Evolutionary conservation across 768 basidiomycete species (phyloP).

Genomic region (Rhodotorula toruloides): DNA sequence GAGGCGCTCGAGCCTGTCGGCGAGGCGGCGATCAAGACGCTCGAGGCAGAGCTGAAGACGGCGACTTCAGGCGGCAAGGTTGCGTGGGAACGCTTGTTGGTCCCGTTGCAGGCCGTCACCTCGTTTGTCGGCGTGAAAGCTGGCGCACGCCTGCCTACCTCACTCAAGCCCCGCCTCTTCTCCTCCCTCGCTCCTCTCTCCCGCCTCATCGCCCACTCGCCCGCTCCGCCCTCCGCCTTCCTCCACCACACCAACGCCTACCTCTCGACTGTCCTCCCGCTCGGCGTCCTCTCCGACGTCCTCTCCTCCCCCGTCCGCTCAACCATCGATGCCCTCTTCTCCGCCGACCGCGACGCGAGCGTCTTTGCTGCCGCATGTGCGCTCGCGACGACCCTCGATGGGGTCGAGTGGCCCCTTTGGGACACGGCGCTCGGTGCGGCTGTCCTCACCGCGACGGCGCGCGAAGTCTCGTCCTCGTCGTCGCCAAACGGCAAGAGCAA

Average conservation of each 20-base stretch:
- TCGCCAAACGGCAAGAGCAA: background rate
- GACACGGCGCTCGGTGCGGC: constrained; percentile 14
- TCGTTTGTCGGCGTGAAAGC: constrained; percentile 20
- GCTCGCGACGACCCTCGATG: constrained; percentile 22
- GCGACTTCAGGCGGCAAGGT: constrained; percentile 2
- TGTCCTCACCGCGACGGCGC: constrained; percentile 24
- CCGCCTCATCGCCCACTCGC: constrained; percentile 2
- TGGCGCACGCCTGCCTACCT: constrained; percentile 10
- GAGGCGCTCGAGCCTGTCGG: constrained; percentile 34
- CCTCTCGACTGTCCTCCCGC: constrained; percentile 28
- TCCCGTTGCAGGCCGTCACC: constrained; percentile 16
- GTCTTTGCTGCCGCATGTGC: constrained; percentile 40
- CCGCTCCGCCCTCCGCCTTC: background rate
- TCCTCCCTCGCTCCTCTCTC: constrained; percentile 22
- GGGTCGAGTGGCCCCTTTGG: constrained; percentile 16
- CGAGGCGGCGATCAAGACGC: constrained; percentile 21
- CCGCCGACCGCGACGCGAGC: constrained; percentile 42
- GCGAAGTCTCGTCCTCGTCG: constrained; percentile 35
- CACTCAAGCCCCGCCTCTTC: constrained; percentile 29
- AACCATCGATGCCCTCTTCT: constrained; percentile 46
- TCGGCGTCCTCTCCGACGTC: constrained; percentile 42
- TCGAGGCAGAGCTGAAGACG: constrained; percentile 9
- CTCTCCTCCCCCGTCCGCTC: constrained; percentile 44
- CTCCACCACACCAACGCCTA: constrained; percentile 17
- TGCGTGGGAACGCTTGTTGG: constrained; percentile 20